Conservation (phyloP, 345 rosid genomes). For the Salix dunnii region DNA sequence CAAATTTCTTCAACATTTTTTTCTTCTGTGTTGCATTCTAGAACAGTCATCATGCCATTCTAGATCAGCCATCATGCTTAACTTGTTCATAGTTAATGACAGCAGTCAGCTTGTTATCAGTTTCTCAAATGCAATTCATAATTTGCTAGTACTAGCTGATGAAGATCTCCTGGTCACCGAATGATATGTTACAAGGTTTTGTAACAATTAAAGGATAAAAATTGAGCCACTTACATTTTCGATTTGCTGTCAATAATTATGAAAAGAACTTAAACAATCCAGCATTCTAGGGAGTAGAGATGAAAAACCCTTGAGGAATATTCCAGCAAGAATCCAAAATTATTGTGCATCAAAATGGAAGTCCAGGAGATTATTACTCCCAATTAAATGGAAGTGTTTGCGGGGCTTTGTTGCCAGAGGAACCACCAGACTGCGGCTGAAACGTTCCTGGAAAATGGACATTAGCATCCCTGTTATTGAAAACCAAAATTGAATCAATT, state of each 20-base stretch:
- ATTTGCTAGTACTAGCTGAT: neutral
- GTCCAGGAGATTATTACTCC: slow-evolving; percentile 26
- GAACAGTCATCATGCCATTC: neutral
- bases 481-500: slow-evolving; percentile 39
- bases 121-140: neutral
- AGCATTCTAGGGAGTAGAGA: neutral
- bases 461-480: slow-evolving; percentile 25
- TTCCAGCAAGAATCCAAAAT: slow-evolving; percentile 11
- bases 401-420: slow-evolving; percentile 36
- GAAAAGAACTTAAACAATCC: neutral
- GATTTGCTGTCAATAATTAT: neutral
- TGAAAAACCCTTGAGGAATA: neutral
- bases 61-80: neutral
- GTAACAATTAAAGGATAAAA: neutral
- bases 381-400: slow-evolving; percentile 65
- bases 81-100: neutral
- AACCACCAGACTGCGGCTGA: slow-evolving; percentile 38
- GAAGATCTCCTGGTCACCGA: neutral
- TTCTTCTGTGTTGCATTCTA: neutral
- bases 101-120: neutral
- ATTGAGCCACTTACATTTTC: neutral
- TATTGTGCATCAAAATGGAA: neutral
- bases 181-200: neutral
- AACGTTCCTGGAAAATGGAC: slow-evolving; percentile 39
- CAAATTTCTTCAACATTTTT: too few relatives aligned